Conservation (phyloP, 805 yeast genomes). For the Yarrowia deformans region DNA sequence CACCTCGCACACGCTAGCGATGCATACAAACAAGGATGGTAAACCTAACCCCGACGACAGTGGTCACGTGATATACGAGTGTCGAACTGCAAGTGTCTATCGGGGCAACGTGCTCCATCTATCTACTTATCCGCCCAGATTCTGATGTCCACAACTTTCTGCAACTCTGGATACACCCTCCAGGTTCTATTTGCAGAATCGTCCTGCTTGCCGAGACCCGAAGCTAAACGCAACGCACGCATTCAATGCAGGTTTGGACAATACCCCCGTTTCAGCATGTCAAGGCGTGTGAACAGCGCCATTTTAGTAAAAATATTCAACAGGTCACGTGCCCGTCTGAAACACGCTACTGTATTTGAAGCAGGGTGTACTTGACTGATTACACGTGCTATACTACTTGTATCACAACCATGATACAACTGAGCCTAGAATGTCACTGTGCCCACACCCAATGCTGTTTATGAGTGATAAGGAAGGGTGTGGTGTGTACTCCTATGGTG, state of each 20-base stretch:
- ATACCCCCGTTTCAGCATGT: slow-evolving; percentile 11
- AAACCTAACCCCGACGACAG: slow-evolving; percentile 12
- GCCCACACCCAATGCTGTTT: too few relatives aligned
- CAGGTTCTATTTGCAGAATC: slow-evolving; percentile 7
- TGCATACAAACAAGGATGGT: slow-evolving; percentile 7
- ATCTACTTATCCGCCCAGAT: background rate
- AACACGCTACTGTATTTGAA: too few relatives aligned
- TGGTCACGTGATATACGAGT: background rate
- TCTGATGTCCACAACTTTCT: background rate
- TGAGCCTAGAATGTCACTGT: too few relatives aligned
- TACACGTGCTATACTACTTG: too few relatives aligned
- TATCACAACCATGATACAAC: too few relatives aligned
- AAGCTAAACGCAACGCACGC: background rate
- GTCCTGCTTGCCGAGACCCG: background rate
- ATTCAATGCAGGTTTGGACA: slow-evolving; percentile 4
- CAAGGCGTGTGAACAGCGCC: background rate
- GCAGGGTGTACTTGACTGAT: too few relatives aligned
- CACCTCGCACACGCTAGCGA: slow-evolving; percentile 18
- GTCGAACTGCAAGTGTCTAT: background rate
- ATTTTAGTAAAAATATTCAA: too few relatives aligned
- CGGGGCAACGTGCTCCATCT: background rate
- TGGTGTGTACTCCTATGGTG: too few relatives aligned
- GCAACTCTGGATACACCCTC: background rate
- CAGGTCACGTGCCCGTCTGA: too few relatives aligned
- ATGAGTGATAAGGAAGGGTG: too few relatives aligned